These are phyloP conservation scores for Domatiomyces globalis DNA, from an alignment of 2,329 filamentous ascomycete genomes.

Conservation along the genomic window DNA sequence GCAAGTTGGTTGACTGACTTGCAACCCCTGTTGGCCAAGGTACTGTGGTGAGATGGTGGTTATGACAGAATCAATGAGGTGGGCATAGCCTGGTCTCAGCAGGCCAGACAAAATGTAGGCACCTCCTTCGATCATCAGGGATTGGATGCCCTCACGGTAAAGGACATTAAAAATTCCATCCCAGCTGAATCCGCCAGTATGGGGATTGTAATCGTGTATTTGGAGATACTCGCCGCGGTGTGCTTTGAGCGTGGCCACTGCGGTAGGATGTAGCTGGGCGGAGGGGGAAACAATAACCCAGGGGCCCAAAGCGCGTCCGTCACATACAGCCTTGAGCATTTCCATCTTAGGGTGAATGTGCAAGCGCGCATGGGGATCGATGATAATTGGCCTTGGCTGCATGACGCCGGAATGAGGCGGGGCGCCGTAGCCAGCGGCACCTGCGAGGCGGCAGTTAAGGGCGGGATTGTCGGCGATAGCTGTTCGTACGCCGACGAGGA, in stretches of 20 bases:
- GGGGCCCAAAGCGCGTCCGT: conserved; percentile 56
- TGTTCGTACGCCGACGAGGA: conserved; percentile 72
- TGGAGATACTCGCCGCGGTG: conserved; percentile 34
- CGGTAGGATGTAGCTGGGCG: conserved; percentile 33
- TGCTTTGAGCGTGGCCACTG: conserved; percentile 31
- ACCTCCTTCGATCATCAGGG: conserved; percentile 87
- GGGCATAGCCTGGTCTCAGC: conserved; percentile 46
- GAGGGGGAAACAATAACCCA: conserved; percentile 49
- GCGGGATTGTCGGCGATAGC: conserved; percentile 72
- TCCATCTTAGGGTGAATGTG: conserved; percentile 44
- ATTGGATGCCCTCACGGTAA: conserved; percentile 46
- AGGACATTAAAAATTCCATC: conserved; percentile 46
- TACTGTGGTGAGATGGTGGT: conserved; percentile 82
- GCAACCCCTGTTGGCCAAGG: conserved; percentile 70
- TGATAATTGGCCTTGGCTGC: conserved; percentile 67
- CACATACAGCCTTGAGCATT: conserved; percentile 49
- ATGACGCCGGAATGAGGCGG: conserved; percentile 26
- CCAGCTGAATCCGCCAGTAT: conserved; percentile 39
- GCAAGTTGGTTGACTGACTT: conserved; percentile 50
- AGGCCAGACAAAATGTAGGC: conserved; percentile 69
- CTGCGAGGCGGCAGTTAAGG: conserved; percentile 63
- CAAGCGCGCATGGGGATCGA: conserved; percentile 72
- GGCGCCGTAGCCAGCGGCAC: conserved; percentile 43
- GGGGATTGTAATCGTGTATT: conserved; percentile 19
- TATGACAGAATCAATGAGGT: conserved; percentile 63